Base-by-base conservation (phyloP, 805 yeast species). In the Cyberlindnera saturnus region DNA sequence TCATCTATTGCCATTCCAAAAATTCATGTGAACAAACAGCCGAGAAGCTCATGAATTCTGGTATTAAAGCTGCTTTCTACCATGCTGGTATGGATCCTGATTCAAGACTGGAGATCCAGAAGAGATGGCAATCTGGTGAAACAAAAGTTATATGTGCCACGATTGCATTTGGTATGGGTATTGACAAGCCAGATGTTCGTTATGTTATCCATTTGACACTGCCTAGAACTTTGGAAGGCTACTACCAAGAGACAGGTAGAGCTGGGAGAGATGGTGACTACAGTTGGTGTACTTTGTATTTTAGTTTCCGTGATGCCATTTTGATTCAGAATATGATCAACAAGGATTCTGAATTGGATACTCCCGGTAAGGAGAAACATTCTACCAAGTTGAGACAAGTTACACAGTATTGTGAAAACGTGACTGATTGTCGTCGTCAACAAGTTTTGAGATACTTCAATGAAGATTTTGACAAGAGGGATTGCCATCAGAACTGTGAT, bases 161-260 rank as follows among this genome's bases (percentile, higher is more conserved):
- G 0, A 85, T 93, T 55, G 99, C 99, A 0, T 93, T 93, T 71
- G 99, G 99, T 23, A 93, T 93, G 99, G 99, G 99, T 38, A 91
- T 93, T 44, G 99, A 93, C 65, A 93, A 93, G 61, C 86, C 96
- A 0, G 95, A 93, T 63, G 99, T 93, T 11, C 70, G 99, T 38
- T 90, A 74, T 67, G 98, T 93, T 4, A 79, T 87, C 34, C 99
- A 93, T 65, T 72, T 83, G 49, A 86, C 93, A 6, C 66, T 93
- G 20, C 97, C 99, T 0, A 69, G 96, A 55, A 86, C 88, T 41
- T 69, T 93, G 50, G 99, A 93, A 64, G 98, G 97, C 0, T 93
- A 93, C 62, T 93, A 93, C 57, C 99, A 93, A 63, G 99, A 93
- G 61, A 90, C 98, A 1, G 99, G 99, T 7, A 79, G 99, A 64